Base-by-base conservation (phyloP, 805 yeast genomes). In the Candida vartiovaarae region DNA sequence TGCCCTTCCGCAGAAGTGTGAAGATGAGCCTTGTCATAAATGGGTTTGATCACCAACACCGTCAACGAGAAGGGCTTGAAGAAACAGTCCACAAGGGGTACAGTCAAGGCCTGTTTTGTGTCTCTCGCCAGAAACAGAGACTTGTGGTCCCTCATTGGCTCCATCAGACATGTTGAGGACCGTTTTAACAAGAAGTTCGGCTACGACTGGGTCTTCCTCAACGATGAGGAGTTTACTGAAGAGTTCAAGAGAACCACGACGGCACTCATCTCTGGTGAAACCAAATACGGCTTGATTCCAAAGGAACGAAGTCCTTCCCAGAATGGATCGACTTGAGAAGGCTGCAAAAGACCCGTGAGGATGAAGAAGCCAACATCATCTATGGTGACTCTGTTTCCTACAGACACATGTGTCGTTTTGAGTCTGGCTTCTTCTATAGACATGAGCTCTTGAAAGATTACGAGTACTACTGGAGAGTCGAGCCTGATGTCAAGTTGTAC, bases 181-280 rank as follows among this genome's bases (percentile, higher is more conserved):
- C 67, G 91, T 39, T 85, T 83, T 67, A 85, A 85, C 62, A 32
- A 56, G 35, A 65, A 70, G 42, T 81, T 62, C 56, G 74, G 78
- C 51, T 84, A 85, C 56, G 93, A 85, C 60, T 85, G 89, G 87
- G 81, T 84, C 3, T 85, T 86, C 53, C 61, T 85, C 39, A 86
- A 86, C 60, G 89, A 86, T 56, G 74, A 68, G 48, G 76, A 74
- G 3, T 86, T 86, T 60, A 58, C 71, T 36, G 71, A 68, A 3
- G 76, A 74, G 49, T 86, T 85, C 60, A 72, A 66, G 44, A 57
- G 63, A 27, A 60, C 67, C 26, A 72, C 83, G 2, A 48, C 69
- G 9, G 70, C 70, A 23, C 55, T 71, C 10, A 74, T 81, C n/a
- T 71, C 84, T 3, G 89, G 91, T 33, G 62, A 57, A 4, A 75